A percentile compares a stretch with the other conserved stretches of the same genome.
phyloP scores from a whole-genome alignment of 192 early-diverging fungal genomes.

The Endogone sp. region DNA sequence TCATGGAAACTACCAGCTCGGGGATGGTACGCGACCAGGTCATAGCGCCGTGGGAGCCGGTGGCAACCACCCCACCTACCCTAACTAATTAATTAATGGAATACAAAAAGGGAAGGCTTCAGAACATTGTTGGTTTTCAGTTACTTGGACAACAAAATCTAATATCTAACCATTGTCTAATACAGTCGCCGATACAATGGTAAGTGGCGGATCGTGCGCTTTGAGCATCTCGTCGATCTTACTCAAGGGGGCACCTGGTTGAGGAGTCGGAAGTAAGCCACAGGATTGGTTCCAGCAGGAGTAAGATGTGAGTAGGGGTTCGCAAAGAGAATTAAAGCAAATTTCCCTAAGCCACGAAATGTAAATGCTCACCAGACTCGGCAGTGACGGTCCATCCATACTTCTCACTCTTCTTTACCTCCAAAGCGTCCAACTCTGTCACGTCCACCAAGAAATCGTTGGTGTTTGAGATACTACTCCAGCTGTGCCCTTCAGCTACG shows the following conservation, averaged over 20 bases:
- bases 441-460: slow-evolving; percentile 25
- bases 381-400: slow-evolving; percentile 25
- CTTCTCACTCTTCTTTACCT: slow-evolving; percentile 2
- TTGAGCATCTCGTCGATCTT: slow-evolving; percentile 22
- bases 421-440: slow-evolving; percentile 10
- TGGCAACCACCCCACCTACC: background rate
- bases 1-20: slow-evolving; percentile 25
- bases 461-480: slow-evolving; percentile 18
- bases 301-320: too few species aligned
- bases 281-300: background rate
- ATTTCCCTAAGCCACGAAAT: too few species aligned
- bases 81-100: slow-evolving; percentile 17
- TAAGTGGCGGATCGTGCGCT: slow-evolving; percentile 24
- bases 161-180: slow-evolving; percentile 5
- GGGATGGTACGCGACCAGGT: slow-evolving; percentile 17
- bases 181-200: slow-evolving; percentile 19
- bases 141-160: background rate
- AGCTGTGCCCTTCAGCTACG: slow-evolving; percentile 20
- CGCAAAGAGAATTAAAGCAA: too few species aligned
- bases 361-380: slow-evolving; percentile 29
- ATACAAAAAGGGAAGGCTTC: slow-evolving; percentile 13
- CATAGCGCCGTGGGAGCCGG: slow-evolving; percentile 22
- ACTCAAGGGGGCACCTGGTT: slow-evolving; percentile 15
- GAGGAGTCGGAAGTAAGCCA: background rate
- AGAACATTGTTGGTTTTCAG: background rate